Percentiles rank a stretch among this genome's conserved stretches.
These are phyloP conservation scores for Sinapis alba DNA, from an alignment of 441 rosid species.

Conservation along the genomic window DNA sequence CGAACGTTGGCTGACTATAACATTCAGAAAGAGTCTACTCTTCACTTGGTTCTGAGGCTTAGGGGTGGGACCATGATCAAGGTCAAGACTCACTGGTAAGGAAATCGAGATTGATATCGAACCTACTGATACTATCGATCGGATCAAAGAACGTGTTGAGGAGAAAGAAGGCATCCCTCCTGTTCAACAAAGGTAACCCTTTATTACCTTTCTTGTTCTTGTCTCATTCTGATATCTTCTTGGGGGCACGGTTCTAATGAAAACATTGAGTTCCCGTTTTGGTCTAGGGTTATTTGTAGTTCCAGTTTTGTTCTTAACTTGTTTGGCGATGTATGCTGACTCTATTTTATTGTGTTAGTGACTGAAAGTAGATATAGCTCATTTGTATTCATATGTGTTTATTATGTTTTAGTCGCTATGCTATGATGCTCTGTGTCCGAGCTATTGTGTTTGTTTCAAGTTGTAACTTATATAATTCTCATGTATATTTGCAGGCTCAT, in stretches of 20 bases:
- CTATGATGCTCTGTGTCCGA: neutral
- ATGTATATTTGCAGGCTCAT: constrained; percentile 63
- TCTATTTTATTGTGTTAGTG: too few relatives aligned
- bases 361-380: too few relatives aligned
- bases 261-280: too few relatives aligned
- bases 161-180: constrained; percentile 97
- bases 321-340: neutral
- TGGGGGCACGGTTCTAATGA: too few relatives aligned
- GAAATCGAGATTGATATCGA: constrained; percentile 88
- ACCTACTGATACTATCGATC: constrained; percentile 81
- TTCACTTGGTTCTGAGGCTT: constrained; percentile 83
- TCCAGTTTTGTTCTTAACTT: too few relatives aligned
- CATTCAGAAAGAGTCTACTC: constrained; percentile 83
- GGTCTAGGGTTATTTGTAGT: too few relatives aligned
- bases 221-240: neutral
- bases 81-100: constrained; percentile 85
- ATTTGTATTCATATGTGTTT: neutral
- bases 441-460: neutral
- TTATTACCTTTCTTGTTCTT: neutral
- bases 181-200: constrained; percentile 76
- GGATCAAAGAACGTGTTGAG: constrained; percentile 88
- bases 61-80: constrained; percentile 93
- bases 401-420: neutral
- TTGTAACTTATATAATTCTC: neutral
- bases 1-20: constrained; percentile 82